Conservation (phyloP, 768 basidiomycete species). For the Lepiota brunneoincarnata region DNA sequence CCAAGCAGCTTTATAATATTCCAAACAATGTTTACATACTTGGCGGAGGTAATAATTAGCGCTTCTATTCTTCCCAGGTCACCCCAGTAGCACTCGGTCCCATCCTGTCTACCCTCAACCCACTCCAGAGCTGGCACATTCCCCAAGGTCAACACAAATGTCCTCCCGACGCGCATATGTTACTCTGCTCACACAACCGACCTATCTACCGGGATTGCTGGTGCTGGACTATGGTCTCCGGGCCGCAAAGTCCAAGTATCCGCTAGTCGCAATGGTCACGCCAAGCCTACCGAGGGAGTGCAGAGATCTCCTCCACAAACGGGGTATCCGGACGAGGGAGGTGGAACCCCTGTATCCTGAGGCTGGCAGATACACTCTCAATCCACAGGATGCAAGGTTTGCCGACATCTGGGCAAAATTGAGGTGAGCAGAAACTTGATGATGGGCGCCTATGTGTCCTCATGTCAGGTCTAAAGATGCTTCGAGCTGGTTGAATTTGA, state of each 20-base stretch:
- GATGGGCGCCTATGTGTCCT: too few species aligned
- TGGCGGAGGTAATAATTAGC: too few species aligned
- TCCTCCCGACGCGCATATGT: slow-evolving; percentile 49
- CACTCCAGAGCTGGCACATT: too few species aligned
- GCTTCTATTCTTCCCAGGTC: too few species aligned
- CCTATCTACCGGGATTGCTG: slow-evolving; percentile 64
- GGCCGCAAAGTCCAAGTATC: slow-evolving; percentile 58
- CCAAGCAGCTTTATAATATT: too few species aligned
- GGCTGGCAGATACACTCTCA: slow-evolving; percentile 23
- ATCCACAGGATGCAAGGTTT: slow-evolving; percentile 50
- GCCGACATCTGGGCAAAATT: slow-evolving; percentile 73
- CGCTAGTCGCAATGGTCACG: slow-evolving; percentile 79
- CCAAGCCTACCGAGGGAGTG: slow-evolving; percentile 49
- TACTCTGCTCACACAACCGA: slow-evolving; percentile 73
- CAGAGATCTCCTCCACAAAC: slow-evolving; percentile 47
- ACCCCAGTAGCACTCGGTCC: too few species aligned
- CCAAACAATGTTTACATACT: too few species aligned
- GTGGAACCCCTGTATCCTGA: slow-evolving; percentile 58
- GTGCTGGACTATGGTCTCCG: slow-evolving; percentile 57
- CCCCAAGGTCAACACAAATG: too few species aligned
- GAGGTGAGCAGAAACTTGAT: slow-evolving; percentile 27
- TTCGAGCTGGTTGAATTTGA: neutral
- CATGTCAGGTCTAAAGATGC: slow-evolving; percentile 2
- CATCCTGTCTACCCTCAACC: too few species aligned
- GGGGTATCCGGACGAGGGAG: slow-evolving; percentile 53